phyloP scores from a whole-genome alignment of 2,329 filamentous ascomycete species.

The Catunica adiposa region DNA sequence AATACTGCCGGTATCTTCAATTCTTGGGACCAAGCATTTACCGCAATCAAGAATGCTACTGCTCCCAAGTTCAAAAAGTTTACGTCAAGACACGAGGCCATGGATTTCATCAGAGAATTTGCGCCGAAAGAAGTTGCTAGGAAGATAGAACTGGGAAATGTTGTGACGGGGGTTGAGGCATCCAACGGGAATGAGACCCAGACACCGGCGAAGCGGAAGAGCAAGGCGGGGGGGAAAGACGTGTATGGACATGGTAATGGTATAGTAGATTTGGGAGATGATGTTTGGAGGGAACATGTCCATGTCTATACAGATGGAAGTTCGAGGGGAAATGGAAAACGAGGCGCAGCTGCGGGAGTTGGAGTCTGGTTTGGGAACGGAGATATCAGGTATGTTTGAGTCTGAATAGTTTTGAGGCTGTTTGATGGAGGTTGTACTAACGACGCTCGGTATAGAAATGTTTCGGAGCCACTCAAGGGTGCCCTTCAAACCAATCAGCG shows the following conservation, averaged over 20 bases:
- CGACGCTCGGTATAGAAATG: slow-evolving; percentile 27
- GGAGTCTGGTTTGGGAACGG: slow-evolving; percentile 45
- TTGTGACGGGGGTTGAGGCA: slow-evolving; percentile 17
- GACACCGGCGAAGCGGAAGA: slow-evolving; percentile 17
- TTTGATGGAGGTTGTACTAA: neutral
- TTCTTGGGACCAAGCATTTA: slow-evolving; percentile 51
- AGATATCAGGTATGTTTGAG: slow-evolving; percentile 32
- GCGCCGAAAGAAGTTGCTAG: slow-evolving; percentile 29
- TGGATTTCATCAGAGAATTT: slow-evolving; percentile 49
- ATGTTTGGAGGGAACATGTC: slow-evolving; percentile 22
- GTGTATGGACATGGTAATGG: slow-evolving; percentile 20
- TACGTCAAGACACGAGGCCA: slow-evolving; percentile 50
- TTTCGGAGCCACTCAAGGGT: slow-evolving; percentile 62
- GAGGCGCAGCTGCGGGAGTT: slow-evolving; percentile 39
- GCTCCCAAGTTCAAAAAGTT: slow-evolving; percentile 57
- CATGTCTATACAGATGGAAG: slow-evolving; percentile 47
- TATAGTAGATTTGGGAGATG: neutral
- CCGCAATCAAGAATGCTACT: slow-evolving; percentile 58
- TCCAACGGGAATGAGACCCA: slow-evolving; percentile 18
- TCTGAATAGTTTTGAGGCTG: slow-evolving; percentile 14
- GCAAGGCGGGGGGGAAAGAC: slow-evolving; percentile 17
- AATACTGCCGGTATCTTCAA: slow-evolving; percentile 41
- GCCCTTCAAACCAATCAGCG: slow-evolving; percentile 80
- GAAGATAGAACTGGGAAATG: slow-evolving; percentile 20
- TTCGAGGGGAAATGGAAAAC: slow-evolving; percentile 39